phyloP scores from a whole-genome alignment of 768 basidiomycete species.

The Tulasnella sp. region DNA sequence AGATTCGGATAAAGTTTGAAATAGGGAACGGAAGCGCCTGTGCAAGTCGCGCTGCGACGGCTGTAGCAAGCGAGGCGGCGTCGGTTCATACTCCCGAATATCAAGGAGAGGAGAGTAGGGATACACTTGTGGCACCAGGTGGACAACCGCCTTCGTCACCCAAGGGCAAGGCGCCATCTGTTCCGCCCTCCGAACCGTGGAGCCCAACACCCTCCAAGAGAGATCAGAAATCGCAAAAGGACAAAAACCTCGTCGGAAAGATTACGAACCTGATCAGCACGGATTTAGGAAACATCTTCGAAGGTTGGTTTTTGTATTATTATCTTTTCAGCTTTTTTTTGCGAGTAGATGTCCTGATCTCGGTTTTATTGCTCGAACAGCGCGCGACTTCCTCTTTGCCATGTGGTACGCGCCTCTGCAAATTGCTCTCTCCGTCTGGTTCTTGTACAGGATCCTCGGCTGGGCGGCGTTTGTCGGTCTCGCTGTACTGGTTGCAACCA shows the following conservation, averaged over 20 bases:
- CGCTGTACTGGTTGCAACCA: conserved; percentile 47
- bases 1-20: conserved; percentile 52
- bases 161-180: neutral
- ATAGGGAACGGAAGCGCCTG: conserved; percentile 27
- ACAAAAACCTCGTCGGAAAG: conserved; percentile 59
- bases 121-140: conserved; percentile 16
- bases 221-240: conserved; percentile 30
- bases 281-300: conserved; percentile 47
- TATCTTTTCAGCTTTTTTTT: neutral
- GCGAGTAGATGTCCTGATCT: no score
- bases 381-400: conserved; percentile 39
- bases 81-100: neutral
- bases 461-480: conserved; percentile 61
- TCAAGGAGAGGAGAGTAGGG: neutral
- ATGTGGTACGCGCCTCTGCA: conserved; percentile 43
- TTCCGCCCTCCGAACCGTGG: neutral
- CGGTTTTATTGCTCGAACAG: neutral
- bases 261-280: conserved; percentile 74
- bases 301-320: conserved; percentile 32
- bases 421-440: conserved; percentile 40
- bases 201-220: conserved; percentile 8
- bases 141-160: neutral
- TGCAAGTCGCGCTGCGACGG: conserved; percentile 26
- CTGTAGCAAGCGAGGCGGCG: conserved; percentile 33
- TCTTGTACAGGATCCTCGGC: conserved; percentile 48